Percentiles rank a stretch among this genome's conserved stretches.
Evolutionary conservation across 2,329 filamentous ascomycete species (phyloP).

Genomic region (Stachybotrys chlorohalonatus): DNA sequence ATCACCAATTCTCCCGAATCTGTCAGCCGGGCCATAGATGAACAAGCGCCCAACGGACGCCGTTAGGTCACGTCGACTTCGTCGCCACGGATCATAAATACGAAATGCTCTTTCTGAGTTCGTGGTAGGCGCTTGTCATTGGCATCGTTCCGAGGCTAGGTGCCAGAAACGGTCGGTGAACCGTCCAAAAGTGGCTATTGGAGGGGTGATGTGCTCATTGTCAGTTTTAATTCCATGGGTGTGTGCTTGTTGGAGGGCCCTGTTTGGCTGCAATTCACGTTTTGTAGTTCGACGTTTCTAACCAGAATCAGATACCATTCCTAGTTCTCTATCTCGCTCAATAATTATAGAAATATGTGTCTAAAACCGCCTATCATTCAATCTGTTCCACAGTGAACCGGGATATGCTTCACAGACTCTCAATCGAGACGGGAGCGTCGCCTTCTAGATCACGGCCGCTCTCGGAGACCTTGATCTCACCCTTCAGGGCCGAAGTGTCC

Average conservation of each 20-base stretch:
- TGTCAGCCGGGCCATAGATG: conserved; percentile 18
- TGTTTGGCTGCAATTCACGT: background rate
- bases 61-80: background rate
- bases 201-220: no score
- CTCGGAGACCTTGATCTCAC: conserved; percentile 16
- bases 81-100: background rate
- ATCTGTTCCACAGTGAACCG: no score
- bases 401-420: conserved; percentile 7
- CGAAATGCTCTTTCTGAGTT: no score
- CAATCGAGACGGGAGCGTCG: conserved; percentile 15
- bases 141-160: no score
- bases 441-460: conserved; percentile 14
- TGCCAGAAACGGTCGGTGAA: no score
- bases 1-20: conserved; percentile 55
- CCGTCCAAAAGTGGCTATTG: no score
- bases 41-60: background rate
- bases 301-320: background rate
- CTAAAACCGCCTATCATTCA: no score
- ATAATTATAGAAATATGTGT: background rate
- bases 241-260: no score
- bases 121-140: no score
- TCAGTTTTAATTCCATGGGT: no score
- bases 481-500: conserved; percentile 29
- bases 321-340: background rate
- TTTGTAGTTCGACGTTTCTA: background rate